Evolutionary conservation across 495 filamentous ascomycete species (phyloP).

Genomic region (Cercophora scortea): DNA sequence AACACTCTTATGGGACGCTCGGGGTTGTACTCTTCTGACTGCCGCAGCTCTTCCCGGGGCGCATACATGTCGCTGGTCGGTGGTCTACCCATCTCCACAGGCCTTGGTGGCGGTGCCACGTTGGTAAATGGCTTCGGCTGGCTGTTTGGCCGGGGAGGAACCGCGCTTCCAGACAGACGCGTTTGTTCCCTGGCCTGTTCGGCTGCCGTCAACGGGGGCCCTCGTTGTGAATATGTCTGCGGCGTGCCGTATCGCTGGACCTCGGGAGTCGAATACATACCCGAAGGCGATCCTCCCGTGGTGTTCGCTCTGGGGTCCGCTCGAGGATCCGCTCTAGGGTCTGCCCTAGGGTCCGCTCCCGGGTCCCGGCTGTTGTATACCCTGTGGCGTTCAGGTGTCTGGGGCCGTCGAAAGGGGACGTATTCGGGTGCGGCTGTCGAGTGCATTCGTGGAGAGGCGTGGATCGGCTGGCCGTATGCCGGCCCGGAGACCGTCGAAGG

Average conservation of each 20-base stretch:
- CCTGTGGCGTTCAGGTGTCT: slow-evolving; percentile 62
- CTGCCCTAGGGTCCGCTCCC: slow-evolving; percentile 20
- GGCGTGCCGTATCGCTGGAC: slow-evolving; percentile 48
- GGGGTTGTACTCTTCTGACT: slow-evolving; percentile 35
- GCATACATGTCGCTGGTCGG: slow-evolving; percentile 33
- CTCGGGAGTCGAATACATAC: slow-evolving; percentile 42
- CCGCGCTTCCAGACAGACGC: slow-evolving; percentile 28
- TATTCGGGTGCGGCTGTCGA: slow-evolving; percentile 41
- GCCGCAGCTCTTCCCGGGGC: slow-evolving; percentile 31
- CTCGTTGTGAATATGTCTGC: slow-evolving; percentile 36
- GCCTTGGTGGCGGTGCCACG: slow-evolving; percentile 27
- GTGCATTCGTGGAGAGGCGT: slow-evolving; percentile 47
- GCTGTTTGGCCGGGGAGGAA: slow-evolving; percentile 41
- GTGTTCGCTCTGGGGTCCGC: too few relatives aligned
- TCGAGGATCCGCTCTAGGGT: slow-evolving; percentile 25
- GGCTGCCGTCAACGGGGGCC: slow-evolving; percentile 29
- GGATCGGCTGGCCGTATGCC: slow-evolving; percentile 34
- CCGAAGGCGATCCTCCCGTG: slow-evolving; percentile 39
- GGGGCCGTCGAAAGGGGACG: slow-evolving; percentile 55
- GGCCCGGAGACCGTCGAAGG: slow-evolving; percentile 43
- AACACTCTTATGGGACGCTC: slow-evolving; percentile 34
- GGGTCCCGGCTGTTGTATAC: slow-evolving; percentile 40
- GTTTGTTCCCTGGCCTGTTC: slow-evolving; percentile 35
- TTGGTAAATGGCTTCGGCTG: slow-evolving; percentile 42
- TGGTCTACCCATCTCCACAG: slow-evolving; percentile 29